Conservation (phyloP, 2,329 filamentous ascomycete genomes). For the Fusarium cicatricum region DNA sequence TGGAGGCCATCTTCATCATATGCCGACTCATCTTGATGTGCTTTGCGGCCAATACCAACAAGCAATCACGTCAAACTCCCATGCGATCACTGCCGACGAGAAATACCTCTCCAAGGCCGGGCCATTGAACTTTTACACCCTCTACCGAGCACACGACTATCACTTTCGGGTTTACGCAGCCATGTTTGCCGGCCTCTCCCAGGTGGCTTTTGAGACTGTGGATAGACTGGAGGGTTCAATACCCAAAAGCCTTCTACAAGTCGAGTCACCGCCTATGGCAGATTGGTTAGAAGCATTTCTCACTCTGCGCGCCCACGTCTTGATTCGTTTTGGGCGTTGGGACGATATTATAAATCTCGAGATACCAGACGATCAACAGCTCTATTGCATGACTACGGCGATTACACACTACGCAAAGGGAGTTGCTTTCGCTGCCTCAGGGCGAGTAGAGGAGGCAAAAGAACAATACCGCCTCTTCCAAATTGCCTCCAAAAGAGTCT, state of each 20-base stretch:
- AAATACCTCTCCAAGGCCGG: conserved; percentile 68
- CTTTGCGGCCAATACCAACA: conserved; percentile 74
- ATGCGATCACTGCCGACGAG: conserved; percentile 73
- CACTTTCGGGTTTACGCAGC: conserved; percentile 80
- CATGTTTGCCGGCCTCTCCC: conserved; percentile 76
- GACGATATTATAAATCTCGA: conserved; percentile 65
- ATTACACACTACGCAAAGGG: conserved; percentile 74
- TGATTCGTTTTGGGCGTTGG: conserved; percentile 79
- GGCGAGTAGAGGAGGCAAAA: conserved; percentile 62
- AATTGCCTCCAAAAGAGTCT: conserved; percentile 60
- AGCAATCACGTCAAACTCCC: conserved; percentile 72
- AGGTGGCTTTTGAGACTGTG: conserved; percentile 68
- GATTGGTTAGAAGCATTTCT: conserved; percentile 80
- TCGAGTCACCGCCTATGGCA: conserved; percentile 76
- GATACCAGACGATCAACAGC: conserved; percentile 63
- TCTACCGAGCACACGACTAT: conserved; percentile 78
- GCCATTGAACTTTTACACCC: conserved; percentile 75
- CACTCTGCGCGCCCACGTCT: conserved; percentile 71
- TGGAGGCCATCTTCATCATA: conserved; percentile 75
- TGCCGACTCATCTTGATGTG: conserved; percentile 77
- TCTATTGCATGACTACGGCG: conserved; percentile 76
- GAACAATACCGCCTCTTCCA: conserved; percentile 60
- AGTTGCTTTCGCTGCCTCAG: conserved; percentile 69
- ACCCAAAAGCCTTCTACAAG: conserved; percentile 68
- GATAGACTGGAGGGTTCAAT: conserved; percentile 67